A percentile compares a stretch with the other conserved stretches of the same genome.
phyloP scores from a whole-genome alignment of 2,329 filamentous ascomycete species.

The Hymenoscyphus albidus region DNA sequence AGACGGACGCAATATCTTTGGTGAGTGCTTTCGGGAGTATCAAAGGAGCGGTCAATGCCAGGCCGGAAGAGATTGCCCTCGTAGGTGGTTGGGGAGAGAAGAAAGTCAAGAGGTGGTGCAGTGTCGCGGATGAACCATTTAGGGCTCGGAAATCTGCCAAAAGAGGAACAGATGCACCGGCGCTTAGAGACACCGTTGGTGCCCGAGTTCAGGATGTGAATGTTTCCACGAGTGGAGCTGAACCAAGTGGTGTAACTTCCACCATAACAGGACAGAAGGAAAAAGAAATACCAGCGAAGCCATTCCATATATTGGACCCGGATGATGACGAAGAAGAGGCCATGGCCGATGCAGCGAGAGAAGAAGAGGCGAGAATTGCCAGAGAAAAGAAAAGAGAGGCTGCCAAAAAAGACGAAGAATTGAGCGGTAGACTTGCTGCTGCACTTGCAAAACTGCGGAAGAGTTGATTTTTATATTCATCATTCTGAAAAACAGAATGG shows the following conservation, averaged over 20 bases:
- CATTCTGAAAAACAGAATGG: background rate
- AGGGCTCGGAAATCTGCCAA: constrained; percentile 68
- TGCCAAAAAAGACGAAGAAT: constrained; percentile 39
- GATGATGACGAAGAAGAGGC: constrained; percentile 44
- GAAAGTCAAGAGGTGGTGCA: constrained; percentile 85
- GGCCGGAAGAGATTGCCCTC: constrained; percentile 76
- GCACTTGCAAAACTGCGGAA: constrained; percentile 52
- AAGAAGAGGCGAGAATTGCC: constrained; percentile 39
- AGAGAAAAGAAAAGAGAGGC: constrained; percentile 27
- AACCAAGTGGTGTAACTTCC: constrained; percentile 30
- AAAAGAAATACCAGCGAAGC: constrained; percentile 25
- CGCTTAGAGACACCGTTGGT: constrained; percentile 16
- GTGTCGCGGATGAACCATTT: constrained; percentile 80
- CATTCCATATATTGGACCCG: constrained; percentile 40
- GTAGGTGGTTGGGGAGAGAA: constrained; percentile 94
- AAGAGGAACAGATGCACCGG: constrained; percentile 34
- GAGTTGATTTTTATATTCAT: background rate
- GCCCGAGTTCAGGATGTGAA: constrained; percentile 7
- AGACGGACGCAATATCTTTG: constrained; percentile 85
- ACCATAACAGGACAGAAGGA: constrained; percentile 11
- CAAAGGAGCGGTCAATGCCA: constrained; percentile 80
- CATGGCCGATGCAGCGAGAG: constrained; percentile 46
- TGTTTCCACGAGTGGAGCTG: constrained; percentile 39
- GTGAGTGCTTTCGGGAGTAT: constrained; percentile 91
- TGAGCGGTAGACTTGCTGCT: constrained; percentile 57